Base-by-base conservation (phyloP, 805 yeast species). In the Blastobotrys parvus region DNA sequence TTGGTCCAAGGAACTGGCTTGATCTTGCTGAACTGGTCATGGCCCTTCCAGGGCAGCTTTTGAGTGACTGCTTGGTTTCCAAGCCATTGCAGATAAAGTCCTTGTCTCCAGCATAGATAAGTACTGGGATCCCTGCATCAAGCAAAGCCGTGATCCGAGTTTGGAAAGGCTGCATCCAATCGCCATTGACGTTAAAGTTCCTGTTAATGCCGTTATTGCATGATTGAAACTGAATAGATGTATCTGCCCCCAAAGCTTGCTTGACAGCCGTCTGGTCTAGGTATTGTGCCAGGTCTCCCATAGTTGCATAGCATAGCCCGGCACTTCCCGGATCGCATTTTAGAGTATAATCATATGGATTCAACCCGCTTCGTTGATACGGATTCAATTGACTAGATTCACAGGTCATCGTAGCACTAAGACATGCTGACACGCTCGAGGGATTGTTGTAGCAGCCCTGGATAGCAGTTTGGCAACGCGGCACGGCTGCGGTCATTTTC, bases 61-160 rank as follows among this genome's bases (percentile, higher is more conserved):
- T 81, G 69, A 13, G 88, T 67, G 92, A 94, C 86, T 11, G 84
- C 92, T 52, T 75, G 77, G 65, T 86, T 84, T 52, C 95, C 96
- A 51, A 87, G 70, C 92, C 95, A 87, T 87, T 87, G 66, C 95
- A 87, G 58, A 87, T 86, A 63, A 74, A 87, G 63, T 87, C 96
- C 64, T 87, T 84, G 62, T 87, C 94, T 58, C 96, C 96, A n/a
- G 95, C 95, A 55, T 87, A 88, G 48, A 86, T 75, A 56, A 88
- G 72, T 3, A 87, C 89, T 16, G 95, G 95, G 38, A 86, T 58
- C 20, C 75, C 81, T 45, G 71, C 62, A 55, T 84, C 80, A 54
- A 87, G 71, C 48, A 80, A 67, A 36, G 75, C 76, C 37, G 75
- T 75, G 43, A 77, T 77, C 38, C 56, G 45, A 50, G 70, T 71